Base-by-base conservation (phyloP, 305 asterid species). In the Fraxinus velutina region DNA sequence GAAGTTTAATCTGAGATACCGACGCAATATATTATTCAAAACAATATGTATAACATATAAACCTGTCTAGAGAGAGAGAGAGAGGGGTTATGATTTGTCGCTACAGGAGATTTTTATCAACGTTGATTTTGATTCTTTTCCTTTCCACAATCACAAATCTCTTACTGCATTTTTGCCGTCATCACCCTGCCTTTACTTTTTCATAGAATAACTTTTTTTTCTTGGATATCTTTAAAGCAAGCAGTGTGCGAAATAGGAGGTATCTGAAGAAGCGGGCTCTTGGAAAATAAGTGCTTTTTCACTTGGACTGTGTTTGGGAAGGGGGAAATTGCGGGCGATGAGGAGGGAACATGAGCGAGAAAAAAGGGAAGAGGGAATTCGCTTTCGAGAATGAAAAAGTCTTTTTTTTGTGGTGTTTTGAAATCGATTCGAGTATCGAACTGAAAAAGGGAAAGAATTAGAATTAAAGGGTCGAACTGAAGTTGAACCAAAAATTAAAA, bases 201-300 rank as follows among this genome's bases (percentile, higher is more conserved):
- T 50, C 27, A 0, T 76, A 19, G 29, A 57, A 57, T 2, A 2
- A 13, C 6, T 0, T 32, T 70, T 32, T 30, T 32, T 32, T 12
- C 75, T 29, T 29, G 21, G 75, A 70, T 70, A 30, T 29, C 75
- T 29, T 82, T 80, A 24, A 27, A 27, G 30, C 71, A 27, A 27
- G 30, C 71, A 78, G 88, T 88, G 83, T 15, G 86, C 80, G 70
- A 80, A 83, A 78, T 17, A 88, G 88, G 89, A 78, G 77, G 81
- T 75, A 78, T 84, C 87, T 86, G 88, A 85, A 88, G 86, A 86
- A 84, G 83, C 89, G 90, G 93, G 57, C 89, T 47, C 55, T 34
- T 78, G 73, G 73, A 19, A 57, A 57, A 57, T 27, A 24, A 27
- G 73, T 66, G 73, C 36, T 32, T 32, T 24, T 70, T 15, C 42